Evolutionary conservation across 352 stramenopile species (phyloP).

Genomic region (Phytopythium cucurbitacearum): DNA sequence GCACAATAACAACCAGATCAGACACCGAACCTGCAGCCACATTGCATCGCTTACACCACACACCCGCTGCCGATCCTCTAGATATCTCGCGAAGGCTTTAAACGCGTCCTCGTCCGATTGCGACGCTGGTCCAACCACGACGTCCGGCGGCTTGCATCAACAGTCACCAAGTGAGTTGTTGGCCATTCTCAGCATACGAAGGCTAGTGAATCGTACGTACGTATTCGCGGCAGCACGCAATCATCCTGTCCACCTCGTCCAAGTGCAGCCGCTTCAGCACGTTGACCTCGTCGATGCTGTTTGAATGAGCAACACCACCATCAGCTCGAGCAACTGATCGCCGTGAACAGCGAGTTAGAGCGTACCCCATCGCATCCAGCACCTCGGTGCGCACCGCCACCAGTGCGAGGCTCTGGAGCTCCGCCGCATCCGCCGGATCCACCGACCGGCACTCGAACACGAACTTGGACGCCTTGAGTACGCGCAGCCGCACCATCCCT

Average conservation of each 20-base stretch:
- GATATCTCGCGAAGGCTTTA: conserved; percentile 40
- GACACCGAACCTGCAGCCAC: background rate
- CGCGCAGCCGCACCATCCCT: conserved; percentile 36
- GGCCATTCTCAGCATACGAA: background rate
- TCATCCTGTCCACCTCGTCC: conserved; percentile 50
- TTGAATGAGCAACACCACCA: background rate
- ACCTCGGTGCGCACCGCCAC: conserved; percentile 24
- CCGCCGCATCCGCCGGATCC: background rate
- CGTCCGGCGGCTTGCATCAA: conserved; percentile 40
- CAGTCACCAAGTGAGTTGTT: background rate
- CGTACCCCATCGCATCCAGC: conserved; percentile 39
- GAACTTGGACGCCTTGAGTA: conserved; percentile 66
- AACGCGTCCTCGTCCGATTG: conserved; percentile 26
- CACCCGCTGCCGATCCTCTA: conserved; percentile 51
- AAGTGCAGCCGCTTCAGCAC: conserved; percentile 61
- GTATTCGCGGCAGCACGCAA: conserved; percentile 41
- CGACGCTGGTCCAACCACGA: conserved; percentile 26
- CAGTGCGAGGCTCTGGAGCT: conserved; percentile 15
- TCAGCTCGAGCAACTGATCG: background rate
- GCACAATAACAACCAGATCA: conserved; percentile 1
- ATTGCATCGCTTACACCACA: background rate
- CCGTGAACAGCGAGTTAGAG: background rate
- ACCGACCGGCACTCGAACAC: conserved; percentile 55
- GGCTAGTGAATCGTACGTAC: conserved; percentile 14
- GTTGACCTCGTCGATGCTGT: conserved; percentile 36